Base-by-base conservation (phyloP, 352 stramenopile genomes). In the Bremia lactucae region DNA sequence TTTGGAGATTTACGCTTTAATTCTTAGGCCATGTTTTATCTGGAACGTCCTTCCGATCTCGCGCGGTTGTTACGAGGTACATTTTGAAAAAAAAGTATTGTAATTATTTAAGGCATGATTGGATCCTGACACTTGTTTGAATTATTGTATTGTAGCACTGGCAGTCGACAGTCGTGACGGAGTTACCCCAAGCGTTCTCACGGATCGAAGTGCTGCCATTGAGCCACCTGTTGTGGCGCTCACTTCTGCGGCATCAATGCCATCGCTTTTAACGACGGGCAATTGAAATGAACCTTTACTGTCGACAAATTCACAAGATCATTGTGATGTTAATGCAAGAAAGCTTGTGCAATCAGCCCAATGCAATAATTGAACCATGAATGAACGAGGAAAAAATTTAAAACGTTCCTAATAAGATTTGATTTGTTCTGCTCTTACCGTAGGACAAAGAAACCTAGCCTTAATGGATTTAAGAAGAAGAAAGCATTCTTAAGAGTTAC, bases 11-110 rank as follows among this genome's bases (percentile, higher is more conserved):
- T 21, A 31, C 13, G n/a, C 13, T 59, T 38, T 1, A 35, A 18
- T 20, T 29, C 7, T 33, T 47, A 85, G 71, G 73, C 73, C 6
- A 83, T 87, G 73, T 84, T 80, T 38, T 72, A 78, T 31, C 31
- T 87, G 33, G 71, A 87, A 45, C 61, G 65, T 11, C 66, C 71
- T 15, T 66, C 43, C 2, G 74, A 87, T 53, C 60, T 87, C 11
- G 45, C 74, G 24, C 64, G 67, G 24, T 57, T 87, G 55, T 39
- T 87, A 31, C 46, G 59, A 57, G 62, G 73, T 86, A 29, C 28
- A 14, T 33, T 33, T 33, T 6, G 28, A n/a, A n/a, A n/a, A n/a
- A n/a, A n/a, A n/a, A n/a, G n/a, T n/a, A n/a, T n/a, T 33, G n/a
- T 33, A 33, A 3, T n/a, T n/a, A 33, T 22, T 8, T 47, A n/a